phyloP scores from a whole-genome alignment of 2,329 filamentous ascomycete genomes.

The Pseudocercospora fuligena region DNA sequence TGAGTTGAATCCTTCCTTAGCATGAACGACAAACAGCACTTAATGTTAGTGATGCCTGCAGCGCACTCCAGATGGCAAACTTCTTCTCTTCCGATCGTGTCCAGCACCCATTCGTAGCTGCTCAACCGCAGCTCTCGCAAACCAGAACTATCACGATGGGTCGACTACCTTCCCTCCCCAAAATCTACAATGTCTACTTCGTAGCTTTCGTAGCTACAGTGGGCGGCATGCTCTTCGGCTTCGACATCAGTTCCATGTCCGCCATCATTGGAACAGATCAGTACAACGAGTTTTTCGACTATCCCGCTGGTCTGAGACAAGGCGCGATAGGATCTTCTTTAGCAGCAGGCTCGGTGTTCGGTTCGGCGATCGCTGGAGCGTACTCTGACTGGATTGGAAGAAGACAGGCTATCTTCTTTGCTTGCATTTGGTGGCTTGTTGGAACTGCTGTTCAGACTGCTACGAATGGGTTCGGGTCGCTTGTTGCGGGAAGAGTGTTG shows the following conservation, averaged over 20 bases:
- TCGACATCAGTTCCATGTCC: conserved; percentile 45
- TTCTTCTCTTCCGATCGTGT: neutral
- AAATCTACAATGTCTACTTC: conserved; percentile 61
- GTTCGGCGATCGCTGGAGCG: conserved; percentile 51
- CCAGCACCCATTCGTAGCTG: neutral
- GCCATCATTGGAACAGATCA: conserved; percentile 39
- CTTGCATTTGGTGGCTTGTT: conserved; percentile 55
- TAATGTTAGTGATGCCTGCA: neutral
- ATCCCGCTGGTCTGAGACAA: conserved; percentile 54
- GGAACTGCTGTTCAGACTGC: conserved; percentile 51
- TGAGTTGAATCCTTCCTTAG: neutral
- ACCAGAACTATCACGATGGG: neutral
- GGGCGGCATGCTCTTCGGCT: conserved; percentile 59
- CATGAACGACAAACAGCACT: neutral
- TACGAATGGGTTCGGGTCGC: conserved; percentile 45
- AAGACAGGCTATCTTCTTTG: conserved; percentile 51
- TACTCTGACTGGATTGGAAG: conserved; percentile 56
- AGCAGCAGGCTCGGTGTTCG: conserved; percentile 56
- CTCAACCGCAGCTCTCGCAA: neutral
- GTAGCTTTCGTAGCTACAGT: conserved; percentile 58
- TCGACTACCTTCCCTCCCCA: conserved; percentile 44
- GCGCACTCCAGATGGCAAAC: neutral
- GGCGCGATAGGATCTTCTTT: conserved; percentile 57
- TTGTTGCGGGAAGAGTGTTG: conserved; percentile 50
- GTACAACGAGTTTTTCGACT: conserved; percentile 57